Evolutionary conservation across 176 grass and related monocot genomes (phyloP), one percentile per base, ranked within the genome.

Genomic region (Aegilops sharonensis): DNA sequence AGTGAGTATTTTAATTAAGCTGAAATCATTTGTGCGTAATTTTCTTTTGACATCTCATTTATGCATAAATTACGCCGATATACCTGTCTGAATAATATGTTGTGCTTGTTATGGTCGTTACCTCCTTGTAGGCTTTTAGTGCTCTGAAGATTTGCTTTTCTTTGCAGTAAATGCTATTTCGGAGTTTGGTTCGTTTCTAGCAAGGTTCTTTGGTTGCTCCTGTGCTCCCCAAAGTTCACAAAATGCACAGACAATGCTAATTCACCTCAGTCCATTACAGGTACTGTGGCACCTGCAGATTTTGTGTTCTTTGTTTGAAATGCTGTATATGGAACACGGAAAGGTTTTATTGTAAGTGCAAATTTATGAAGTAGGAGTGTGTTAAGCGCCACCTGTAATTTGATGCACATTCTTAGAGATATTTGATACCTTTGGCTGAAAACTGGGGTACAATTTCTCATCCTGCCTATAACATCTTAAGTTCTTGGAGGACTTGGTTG

Each of bases 261-360:
- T 91, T 78, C 64, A 70, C 89, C 81, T 92, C 64, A 91, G 87
- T 89, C 82, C 85, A 15, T 68, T 92, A 64, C 92, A 94, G 92
- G 92, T 94, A 83, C 1, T 18, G 18, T 63, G 34, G 9, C 31
- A 56, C 7, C 68, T 84, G 21, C 72, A 81, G 59, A 81, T 48
- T 14, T 62, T 5, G 20, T 24, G 15, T 29, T 78, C 81, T 60
- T 87, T 40, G 60, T 83, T 72, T 75, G 1, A 9, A 79, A 32
- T 73, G 17, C n/a, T 87, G 47, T 81, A 72, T 25, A 64, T 40
- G 61, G 20, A 48, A 30, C 27, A 13, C 31, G 10, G 34, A 72
- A 54, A 56, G 42, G 32, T 11, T 73, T 52, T 0, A 75, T 68
- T 57, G 35, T 72, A 67, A 67, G 56, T 34, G 34, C 42, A 56